Evolutionary conservation across 1,284 basidiomycete genomes (phyloP).

Genomic region (Pulchroboletus neoregius): DNA sequence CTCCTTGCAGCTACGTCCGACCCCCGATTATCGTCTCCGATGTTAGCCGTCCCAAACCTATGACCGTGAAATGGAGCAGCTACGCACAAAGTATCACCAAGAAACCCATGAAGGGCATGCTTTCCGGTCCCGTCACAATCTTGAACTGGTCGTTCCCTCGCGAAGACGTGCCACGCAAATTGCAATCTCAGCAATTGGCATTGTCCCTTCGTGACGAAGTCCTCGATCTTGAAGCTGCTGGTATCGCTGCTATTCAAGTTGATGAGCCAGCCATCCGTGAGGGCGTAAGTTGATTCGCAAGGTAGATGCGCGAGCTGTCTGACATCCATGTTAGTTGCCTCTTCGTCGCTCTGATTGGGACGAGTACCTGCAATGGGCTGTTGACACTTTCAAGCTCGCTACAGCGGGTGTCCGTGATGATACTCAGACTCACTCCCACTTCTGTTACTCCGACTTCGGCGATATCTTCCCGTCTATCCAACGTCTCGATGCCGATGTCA

Average conservation of each 20-base stretch:
- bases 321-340: slow-evolving; percentile 56
- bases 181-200: slow-evolving; percentile 98
- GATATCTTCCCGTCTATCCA: slow-evolving; percentile 99
- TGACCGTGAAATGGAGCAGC: slow-evolving; percentile 96
- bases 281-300: slow-evolving; percentile 57
- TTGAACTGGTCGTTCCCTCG: slow-evolving; percentile 99
- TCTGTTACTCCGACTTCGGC: slow-evolving; percentile 96
- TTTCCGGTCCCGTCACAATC: slow-evolving; percentile 94
- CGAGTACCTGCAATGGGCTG: slow-evolving; percentile 92
- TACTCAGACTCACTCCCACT: slow-evolving; percentile 97
- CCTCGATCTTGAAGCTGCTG: slow-evolving; percentile 94
- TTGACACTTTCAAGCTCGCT: slow-evolving; percentile 95
- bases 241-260: slow-evolving; percentile 98
- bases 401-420: slow-evolving; percentile 91
- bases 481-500: slow-evolving; percentile 97
- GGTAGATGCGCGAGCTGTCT: slow-evolving; percentile 9
- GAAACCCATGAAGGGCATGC: slow-evolving; percentile 99
- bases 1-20: slow-evolving; percentile 83
- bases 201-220: slow-evolving; percentile 99
- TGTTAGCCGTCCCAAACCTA: slow-evolving; percentile 88
- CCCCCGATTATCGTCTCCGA: slow-evolving; percentile 99
- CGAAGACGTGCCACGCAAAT: slow-evolving; percentile 93
- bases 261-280: slow-evolving; percentile 99
- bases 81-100: slow-evolving; percentile 95
- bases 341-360: slow-evolving; percentile 95